These are phyloP conservation scores for Saccharomyces hybrid DNA, from an alignment of 1,139 yeast genomes.

Conservation along the genomic window DNA sequence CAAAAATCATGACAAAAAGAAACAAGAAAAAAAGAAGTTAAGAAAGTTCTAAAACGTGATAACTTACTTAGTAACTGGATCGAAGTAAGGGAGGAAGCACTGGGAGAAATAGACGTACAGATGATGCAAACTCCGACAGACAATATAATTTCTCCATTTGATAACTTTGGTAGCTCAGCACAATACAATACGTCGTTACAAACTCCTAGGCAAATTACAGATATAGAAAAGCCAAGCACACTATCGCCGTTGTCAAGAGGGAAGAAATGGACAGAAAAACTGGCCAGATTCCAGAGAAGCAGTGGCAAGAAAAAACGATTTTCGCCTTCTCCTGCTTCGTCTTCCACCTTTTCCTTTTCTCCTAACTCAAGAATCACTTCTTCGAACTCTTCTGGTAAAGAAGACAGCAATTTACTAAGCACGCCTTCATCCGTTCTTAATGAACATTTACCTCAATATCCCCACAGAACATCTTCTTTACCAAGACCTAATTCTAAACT, in stretches of 20 bases:
- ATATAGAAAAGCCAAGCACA: constrained; percentile 2
- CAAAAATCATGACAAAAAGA: background rate
- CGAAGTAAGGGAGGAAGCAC: background rate
- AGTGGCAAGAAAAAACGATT: constrained; percentile 11
- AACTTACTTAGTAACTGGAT: background rate
- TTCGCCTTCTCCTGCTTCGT: constrained; percentile 6
- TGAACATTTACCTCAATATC: constrained; percentile 4
- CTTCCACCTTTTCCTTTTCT: constrained; percentile 6
- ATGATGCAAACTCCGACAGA: constrained; percentile 10
- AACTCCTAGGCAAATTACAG: constrained; percentile 6
- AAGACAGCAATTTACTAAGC: background rate
- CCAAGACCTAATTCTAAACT: constrained; percentile 17
- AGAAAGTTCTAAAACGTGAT: background rate
- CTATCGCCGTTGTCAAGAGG: constrained; percentile 15
- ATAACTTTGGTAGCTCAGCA: constrained; percentile 11
- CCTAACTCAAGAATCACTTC: constrained; percentile 1
- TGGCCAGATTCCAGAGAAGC: constrained; percentile 13
- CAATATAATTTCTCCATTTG: constrained; percentile 11
- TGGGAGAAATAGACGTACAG: background rate
- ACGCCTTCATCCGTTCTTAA: constrained; percentile 6
- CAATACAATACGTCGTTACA: background rate
- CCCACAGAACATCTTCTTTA: constrained; percentile 19
- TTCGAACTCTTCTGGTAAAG: background rate
- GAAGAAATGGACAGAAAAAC: constrained; percentile 21
- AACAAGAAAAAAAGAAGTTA: background rate